phyloP scores from a whole-genome alignment of 1,139 yeast genomes.

The Williopsis jadinii region DNA sequence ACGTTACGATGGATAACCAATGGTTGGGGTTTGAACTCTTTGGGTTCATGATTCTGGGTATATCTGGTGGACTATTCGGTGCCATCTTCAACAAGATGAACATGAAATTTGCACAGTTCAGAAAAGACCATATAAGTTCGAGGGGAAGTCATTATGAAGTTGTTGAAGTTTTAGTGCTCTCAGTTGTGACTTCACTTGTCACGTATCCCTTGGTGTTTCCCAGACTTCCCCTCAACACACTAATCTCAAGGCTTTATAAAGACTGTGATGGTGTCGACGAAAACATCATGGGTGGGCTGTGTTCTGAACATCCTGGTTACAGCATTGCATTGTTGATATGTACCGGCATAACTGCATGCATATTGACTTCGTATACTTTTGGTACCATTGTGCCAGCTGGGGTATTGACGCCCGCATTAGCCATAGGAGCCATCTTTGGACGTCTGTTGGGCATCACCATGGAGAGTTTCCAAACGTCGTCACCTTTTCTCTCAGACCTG shows the following conservation, averaged over 20 bases:
- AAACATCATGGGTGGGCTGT: constrained; percentile 25
- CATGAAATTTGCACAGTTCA: constrained; percentile 32
- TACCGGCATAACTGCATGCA: constrained; percentile 46
- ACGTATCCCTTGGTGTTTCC: constrained; percentile 52
- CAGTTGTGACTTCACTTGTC: constrained; percentile 43
- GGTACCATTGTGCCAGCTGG: constrained; percentile 73
- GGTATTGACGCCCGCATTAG: constrained; percentile 63
- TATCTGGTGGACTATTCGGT: constrained; percentile 65
- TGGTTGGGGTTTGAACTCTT: constrained; percentile 67
- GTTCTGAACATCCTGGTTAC: constrained; percentile 24
- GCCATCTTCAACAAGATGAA: constrained; percentile 45
- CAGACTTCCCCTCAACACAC: constrained; percentile 47
- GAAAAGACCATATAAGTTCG: constrained; percentile 22
- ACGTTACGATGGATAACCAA: constrained; percentile 62
- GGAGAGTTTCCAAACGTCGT: constrained; percentile 37
- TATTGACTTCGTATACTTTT: constrained; percentile 55
- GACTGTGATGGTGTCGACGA: constrained; percentile 40
- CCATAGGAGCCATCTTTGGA: constrained; percentile 66
- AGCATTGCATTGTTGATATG: constrained; percentile 31
- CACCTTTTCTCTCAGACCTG: constrained; percentile 26
- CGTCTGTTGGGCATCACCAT: constrained; percentile 59
- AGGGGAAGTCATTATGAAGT: constrained; percentile 19
- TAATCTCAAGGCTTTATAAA: constrained; percentile 52
- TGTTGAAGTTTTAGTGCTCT: constrained; percentile 43
- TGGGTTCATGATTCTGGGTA: constrained; percentile 63